Conservation (phyloP, 2,329 filamentous ascomycete species). For the Colletotrichum incanum region DNA sequence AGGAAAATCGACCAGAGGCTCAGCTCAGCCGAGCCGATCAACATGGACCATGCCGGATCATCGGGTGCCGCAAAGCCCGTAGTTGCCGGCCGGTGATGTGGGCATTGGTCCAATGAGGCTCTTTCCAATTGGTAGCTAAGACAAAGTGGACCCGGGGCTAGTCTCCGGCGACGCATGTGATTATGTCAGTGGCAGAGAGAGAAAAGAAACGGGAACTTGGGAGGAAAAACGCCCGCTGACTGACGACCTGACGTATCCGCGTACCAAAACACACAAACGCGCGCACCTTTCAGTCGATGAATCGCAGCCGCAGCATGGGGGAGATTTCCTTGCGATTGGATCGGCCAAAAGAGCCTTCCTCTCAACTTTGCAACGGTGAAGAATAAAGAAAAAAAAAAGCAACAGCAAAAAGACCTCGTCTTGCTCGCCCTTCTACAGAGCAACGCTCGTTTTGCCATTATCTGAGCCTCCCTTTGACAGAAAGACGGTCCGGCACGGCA, state of each 20-base stretch:
- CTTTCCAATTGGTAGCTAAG: slow-evolving; percentile 4
- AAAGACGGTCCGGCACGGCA: slow-evolving; percentile 1
- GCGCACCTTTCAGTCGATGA: neutral
- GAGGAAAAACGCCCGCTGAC: slow-evolving; percentile 19
- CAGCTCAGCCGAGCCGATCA: slow-evolving; percentile 22
- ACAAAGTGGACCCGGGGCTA: slow-evolving; percentile 4
- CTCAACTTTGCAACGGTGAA: neutral
- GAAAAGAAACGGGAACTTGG: slow-evolving; percentile 25
- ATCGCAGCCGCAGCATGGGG: slow-evolving; percentile 7
- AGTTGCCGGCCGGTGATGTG: slow-evolving; percentile 22
- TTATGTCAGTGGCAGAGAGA: slow-evolving; percentile 37
- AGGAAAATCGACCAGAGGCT: slow-evolving; percentile 21
- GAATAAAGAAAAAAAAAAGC: neutral
- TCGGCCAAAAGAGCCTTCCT: neutral
- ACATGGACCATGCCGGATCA: slow-evolving; percentile 29
- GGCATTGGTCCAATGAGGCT: slow-evolving; percentile 24
- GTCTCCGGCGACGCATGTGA: slow-evolving; percentile 28
- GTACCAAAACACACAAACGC: neutral
- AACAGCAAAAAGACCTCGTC: neutral
- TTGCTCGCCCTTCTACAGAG: too few species aligned
- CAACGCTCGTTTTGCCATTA: neutral
- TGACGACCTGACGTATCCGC: slow-evolving; percentile 21
- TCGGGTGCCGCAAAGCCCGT: slow-evolving; percentile 33
- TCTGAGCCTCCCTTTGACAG: slow-evolving; percentile 14
- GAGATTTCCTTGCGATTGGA: slow-evolving; percentile 26